A percentile compares a stretch with the other conserved stretches of the same genome.
These are phyloP conservation scores for Pichia cabralensis DNA, from an alignment of 805 yeast genomes.

Conservation along the genomic window DNA sequence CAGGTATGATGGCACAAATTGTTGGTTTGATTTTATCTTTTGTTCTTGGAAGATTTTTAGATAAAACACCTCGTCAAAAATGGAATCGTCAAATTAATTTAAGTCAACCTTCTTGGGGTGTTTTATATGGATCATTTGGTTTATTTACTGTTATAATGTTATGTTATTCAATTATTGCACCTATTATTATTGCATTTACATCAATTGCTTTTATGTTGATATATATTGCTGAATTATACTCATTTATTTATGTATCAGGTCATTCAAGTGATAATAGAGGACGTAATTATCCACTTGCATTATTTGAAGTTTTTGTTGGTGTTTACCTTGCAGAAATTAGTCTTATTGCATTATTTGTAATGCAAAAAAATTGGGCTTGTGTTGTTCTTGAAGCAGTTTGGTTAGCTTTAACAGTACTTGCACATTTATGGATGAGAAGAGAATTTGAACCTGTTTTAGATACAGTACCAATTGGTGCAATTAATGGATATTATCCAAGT, in stretches of 20 bases:
- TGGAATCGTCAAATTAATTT: slow-evolving; percentile 69
- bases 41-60: slow-evolving; percentile 60
- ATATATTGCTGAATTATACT: slow-evolving; percentile 55
- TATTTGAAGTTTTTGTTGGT: slow-evolving; percentile 65
- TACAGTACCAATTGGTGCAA: slow-evolving; percentile 59
- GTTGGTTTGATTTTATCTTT: slow-evolving; percentile 65
- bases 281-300: slow-evolving; percentile 59
- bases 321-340: slow-evolving; percentile 64
- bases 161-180: slow-evolving; percentile 71
- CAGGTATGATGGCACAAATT: slow-evolving; percentile 69
- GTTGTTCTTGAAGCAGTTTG: slow-evolving; percentile 59
- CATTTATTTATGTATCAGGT: slow-evolving; percentile 50
- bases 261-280: slow-evolving; percentile 61
- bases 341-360: slow-evolving; percentile 60
- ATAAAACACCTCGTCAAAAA: slow-evolving; percentile 83
- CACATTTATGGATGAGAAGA: slow-evolving; percentile 50
- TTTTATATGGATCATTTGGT: slow-evolving; percentile 69
- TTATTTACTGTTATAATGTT: slow-evolving; percentile 64
- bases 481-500: slow-evolving; percentile 43
- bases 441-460: slow-evolving; percentile 56
- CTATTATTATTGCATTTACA: slow-evolving; percentile 61
- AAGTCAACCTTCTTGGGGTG: slow-evolving; percentile 70
- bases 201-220: slow-evolving; percentile 45
- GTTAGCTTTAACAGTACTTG: slow-evolving; percentile 44
- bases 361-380: slow-evolving; percentile 73